Evolutionary conservation across 129 eudicot genomes (phyloP).

Genomic region (Apium graveolens): DNA sequence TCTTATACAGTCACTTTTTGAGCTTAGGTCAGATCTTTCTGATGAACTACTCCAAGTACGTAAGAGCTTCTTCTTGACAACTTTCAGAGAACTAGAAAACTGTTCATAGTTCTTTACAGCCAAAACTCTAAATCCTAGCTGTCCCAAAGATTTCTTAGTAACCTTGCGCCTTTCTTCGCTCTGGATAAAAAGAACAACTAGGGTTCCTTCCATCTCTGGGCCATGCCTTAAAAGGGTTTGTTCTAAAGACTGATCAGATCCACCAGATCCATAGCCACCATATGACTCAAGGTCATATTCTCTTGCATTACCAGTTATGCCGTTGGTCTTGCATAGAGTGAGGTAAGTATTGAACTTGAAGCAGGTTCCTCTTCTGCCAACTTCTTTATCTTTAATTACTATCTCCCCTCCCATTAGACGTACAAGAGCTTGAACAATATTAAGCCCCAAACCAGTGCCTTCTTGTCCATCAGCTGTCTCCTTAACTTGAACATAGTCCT

Average conservation of each 20-base stretch:
- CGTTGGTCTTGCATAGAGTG: background rate
- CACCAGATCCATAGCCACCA: constrained; percentile 13
- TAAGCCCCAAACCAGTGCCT: constrained; percentile 88
- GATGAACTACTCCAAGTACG: constrained; percentile 13
- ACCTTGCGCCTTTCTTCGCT: constrained; percentile 37
- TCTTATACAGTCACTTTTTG: background rate
- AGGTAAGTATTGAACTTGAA: constrained; percentile 38
- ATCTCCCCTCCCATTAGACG: constrained; percentile 88
- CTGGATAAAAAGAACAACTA: constrained; percentile 39
- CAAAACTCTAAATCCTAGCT: constrained; percentile 40
- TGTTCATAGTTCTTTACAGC: constrained; percentile 27
- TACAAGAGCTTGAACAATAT: constrained; percentile 79
- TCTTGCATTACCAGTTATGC: background rate
- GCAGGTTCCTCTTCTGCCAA: constrained; percentile 62
- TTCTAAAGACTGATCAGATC: background rate
- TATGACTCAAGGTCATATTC: constrained; percentile 12
- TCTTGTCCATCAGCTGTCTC: constrained; percentile 36
- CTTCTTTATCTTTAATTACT: constrained; percentile 53
- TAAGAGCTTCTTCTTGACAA: constrained; percentile 21
- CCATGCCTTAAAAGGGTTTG: background rate
- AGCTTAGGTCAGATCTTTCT: constrained; percentile 20
- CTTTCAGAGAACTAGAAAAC: constrained; percentile 37
- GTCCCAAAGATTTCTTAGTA: constrained; percentile 27
- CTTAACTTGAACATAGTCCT: constrained; percentile 75
- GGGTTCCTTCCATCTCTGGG: constrained; percentile 19